Percentiles rank a stretch among this genome's conserved stretches.
Conservation (phyloP, 495 filamentous ascomycete species). For the Aspergillus conjunctus region DNA sequence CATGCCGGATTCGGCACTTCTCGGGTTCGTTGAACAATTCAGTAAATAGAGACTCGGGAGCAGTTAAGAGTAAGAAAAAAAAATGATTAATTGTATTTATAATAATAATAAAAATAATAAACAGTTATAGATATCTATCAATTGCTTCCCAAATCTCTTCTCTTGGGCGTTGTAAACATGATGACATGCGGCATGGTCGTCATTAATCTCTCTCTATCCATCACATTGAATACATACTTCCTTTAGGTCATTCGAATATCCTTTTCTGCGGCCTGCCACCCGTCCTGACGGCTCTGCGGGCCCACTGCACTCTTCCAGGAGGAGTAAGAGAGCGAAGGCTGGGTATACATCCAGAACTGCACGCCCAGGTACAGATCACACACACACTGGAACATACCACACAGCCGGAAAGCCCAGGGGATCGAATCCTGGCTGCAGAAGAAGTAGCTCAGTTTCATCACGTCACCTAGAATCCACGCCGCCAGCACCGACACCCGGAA, state of each 20-base stretch:
- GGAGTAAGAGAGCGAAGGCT: constrained; percentile 34
- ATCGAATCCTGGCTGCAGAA: constrained; percentile 71
- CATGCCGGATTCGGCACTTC: too few species aligned
- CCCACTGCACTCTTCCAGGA: constrained; percentile 25
- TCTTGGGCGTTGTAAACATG: neutral
- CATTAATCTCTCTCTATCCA: neutral
- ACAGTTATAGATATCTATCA: neutral
- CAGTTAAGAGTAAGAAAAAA: neutral
- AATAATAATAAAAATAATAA: neutral
- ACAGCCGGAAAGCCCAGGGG: constrained; percentile 86
- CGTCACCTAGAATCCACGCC: constrained; percentile 88
- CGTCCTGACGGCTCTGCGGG: constrained; percentile 27
- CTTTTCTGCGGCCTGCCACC: constrained; percentile 42
- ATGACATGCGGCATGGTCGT: neutral
- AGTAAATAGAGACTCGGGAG: too few species aligned
- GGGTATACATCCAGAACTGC: constrained; percentile 84
- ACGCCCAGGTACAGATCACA: constrained; percentile 83
- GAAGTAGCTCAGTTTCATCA: constrained; percentile 96
- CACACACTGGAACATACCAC: constrained; percentile 85
- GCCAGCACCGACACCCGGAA: constrained; percentile 84
- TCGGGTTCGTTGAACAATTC: too few species aligned
- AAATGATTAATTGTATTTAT: neutral
- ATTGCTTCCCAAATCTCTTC: neutral
- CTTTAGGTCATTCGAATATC: constrained; percentile 48
- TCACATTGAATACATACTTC: neutral